phyloP scores from a whole-genome alignment of 2,329 filamentous ascomycete species.

The Paecilomyces fulvus region DNA sequence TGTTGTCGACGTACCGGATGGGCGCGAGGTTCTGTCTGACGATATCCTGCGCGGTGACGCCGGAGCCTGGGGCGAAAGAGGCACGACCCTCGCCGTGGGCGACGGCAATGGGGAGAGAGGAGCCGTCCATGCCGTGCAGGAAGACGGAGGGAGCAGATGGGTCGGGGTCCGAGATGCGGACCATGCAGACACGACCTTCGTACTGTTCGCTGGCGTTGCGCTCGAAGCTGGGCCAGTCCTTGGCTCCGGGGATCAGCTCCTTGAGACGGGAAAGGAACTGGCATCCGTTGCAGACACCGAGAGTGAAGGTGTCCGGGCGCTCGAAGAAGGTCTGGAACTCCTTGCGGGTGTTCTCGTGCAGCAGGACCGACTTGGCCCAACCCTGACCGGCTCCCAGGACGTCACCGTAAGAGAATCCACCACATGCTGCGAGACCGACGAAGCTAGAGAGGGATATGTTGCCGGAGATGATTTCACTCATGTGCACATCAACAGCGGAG shows the following conservation, averaged over 20 bases:
- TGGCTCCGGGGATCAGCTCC: conserved; percentile 75
- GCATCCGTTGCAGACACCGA: conserved; percentile 96
- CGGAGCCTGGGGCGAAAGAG: conserved; percentile 50
- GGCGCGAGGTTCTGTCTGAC: conserved; percentile 62
- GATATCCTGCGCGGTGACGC: conserved; percentile 40
- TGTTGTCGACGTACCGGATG: conserved; percentile 80
- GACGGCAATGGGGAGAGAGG: conserved; percentile 73
- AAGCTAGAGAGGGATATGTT: conserved; percentile 75
- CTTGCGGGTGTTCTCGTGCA: conserved; percentile 65
- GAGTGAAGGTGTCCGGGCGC: conserved; percentile 77
- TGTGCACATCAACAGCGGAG: conserved; percentile 86
- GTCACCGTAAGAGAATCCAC: conserved; percentile 92
- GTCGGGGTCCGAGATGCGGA: conserved; percentile 60
- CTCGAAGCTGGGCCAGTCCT: conserved; percentile 77
- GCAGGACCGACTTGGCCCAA: conserved; percentile 88
- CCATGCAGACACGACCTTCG: conserved; percentile 81
- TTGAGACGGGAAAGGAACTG: conserved; percentile 84
- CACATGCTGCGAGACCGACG: conserved; percentile 83
- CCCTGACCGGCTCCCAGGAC: conserved; percentile 91
- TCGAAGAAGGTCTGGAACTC: conserved; percentile 83
- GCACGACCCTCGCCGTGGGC: conserved; percentile 90
- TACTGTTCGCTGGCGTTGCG: conserved; percentile 81
- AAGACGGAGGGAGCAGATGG: conserved; percentile 62
- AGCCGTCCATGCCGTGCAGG: conserved; percentile 78
- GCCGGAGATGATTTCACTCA: conserved; percentile 79